These are phyloP conservation scores for Escovopsis sp. DNA, from an alignment of 2,329 filamentous ascomycete species.

Conservation along the genomic window DNA sequence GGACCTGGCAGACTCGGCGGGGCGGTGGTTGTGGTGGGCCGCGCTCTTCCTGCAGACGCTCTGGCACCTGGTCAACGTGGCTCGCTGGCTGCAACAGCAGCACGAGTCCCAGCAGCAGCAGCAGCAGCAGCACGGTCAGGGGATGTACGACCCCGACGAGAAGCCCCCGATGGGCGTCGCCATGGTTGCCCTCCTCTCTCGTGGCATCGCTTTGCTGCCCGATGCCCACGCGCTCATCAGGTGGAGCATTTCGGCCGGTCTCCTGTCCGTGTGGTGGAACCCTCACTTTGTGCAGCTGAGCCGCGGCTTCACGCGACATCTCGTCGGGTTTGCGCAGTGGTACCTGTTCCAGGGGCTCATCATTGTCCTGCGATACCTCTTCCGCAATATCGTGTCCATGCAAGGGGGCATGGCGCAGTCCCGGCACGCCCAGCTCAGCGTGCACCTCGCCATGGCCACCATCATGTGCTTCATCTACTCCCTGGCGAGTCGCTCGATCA, in stretches of 20 bases:
- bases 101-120: no score
- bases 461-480: constrained; percentile 35
- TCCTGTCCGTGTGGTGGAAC: constrained; percentile 52
- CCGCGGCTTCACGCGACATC: constrained; percentile 43
- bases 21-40: constrained; percentile 33
- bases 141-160: constrained; percentile 21
- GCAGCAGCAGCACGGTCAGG: constrained; percentile 10
- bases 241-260: constrained; percentile 32
- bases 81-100: constrained; percentile 10
- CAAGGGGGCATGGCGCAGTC: constrained; percentile 23
- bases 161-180: constrained; percentile 6
- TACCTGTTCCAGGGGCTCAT: constrained; percentile 50
- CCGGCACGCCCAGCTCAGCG: constrained; percentile 28
- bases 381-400: constrained; percentile 27
- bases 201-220: constrained; percentile 22
- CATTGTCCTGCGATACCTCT: constrained; percentile 38
- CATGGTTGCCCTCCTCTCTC: constrained; percentile 7
- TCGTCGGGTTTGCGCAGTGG: constrained; percentile 48
- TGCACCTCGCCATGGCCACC: constrained; percentile 39
- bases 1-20: constrained; percentile 27
- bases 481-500: constrained; percentile 31
- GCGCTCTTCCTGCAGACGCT: constrained; percentile 30
- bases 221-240: constrained; percentile 25
- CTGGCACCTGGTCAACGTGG: constrained; percentile 31
- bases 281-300: constrained; percentile 46